phyloP scores from a whole-genome alignment of 345 rosid genomes.

The Melaleuca quinquenervia region DNA sequence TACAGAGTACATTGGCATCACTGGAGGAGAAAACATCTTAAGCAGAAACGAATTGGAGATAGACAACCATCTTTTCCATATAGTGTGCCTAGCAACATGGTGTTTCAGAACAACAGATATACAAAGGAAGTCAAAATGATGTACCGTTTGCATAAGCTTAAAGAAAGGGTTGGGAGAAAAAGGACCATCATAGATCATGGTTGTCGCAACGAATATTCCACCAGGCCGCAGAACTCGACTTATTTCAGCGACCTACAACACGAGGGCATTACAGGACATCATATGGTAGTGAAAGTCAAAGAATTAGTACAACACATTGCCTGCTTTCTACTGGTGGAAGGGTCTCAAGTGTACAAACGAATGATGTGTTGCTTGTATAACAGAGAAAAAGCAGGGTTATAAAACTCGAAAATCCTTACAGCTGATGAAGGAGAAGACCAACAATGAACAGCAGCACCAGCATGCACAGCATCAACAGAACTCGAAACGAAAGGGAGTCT shows the following conservation, averaged over 20 bases:
- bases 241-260: slow-evolving; percentile 70
- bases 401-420: slow-evolving; percentile 22
- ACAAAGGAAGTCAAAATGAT: background rate
- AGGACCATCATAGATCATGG: slow-evolving; percentile 59
- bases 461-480: slow-evolving; percentile 81
- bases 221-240: slow-evolving; percentile 83
- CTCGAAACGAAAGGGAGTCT: slow-evolving; percentile 70
- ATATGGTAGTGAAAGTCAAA: background rate
- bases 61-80: background rate
- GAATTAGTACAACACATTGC: background rate
- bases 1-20: background rate
- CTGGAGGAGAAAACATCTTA: background rate
- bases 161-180: slow-evolving; percentile 32
- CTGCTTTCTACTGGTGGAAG: background rate
- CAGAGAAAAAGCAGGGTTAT: background rate
- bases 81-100: background rate
- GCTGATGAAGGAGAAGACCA: slow-evolving; percentile 89
- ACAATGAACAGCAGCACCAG: slow-evolving; percentile 84
- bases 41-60: background rate
- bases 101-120: background rate
- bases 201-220: slow-evolving; percentile 73
- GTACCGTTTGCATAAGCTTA: slow-evolving; percentile 44
- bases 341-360: background rate
- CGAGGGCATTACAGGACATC: background rate
- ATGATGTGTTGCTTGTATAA: background rate